Evolutionary conservation across 148 eudicot genomes (phyloP).

Genomic region (Amaranthus cruentus): DNA sequence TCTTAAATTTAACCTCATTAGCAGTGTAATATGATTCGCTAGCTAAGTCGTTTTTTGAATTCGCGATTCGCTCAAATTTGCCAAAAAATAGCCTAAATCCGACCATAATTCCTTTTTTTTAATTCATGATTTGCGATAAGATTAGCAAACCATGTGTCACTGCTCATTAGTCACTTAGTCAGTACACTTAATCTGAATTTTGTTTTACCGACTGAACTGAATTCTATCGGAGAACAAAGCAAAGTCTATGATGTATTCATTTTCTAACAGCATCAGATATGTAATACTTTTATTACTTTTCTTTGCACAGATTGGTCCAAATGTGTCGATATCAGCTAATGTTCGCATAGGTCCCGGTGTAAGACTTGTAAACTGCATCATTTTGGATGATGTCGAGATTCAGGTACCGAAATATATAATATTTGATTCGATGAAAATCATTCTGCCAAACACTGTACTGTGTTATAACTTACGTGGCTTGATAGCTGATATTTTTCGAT

Average conservation of each 20-base stretch:
- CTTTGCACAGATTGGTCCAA: slow-evolving; percentile 67
- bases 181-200: neutral
- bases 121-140: neutral
- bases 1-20: too few species aligned
- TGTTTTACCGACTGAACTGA: neutral
- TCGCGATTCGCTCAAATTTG: too few species aligned
- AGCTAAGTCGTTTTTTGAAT: too few species aligned
- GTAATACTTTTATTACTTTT: neutral
- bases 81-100: neutral
- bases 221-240: neutral
- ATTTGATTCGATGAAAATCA: neutral
- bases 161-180: too few species aligned
- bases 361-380: slow-evolving; percentile 67
- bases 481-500: slow-evolving; percentile 4
- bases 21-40: too few species aligned
- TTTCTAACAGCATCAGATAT: neutral
- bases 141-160: neutral
- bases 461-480: slow-evolving; percentile 1
- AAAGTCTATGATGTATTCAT: too few species aligned
- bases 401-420: slow-evolving; percentile 35
- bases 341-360: slow-evolving; percentile 76
- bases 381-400: slow-evolving; percentile 80
- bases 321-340: slow-evolving; percentile 75
- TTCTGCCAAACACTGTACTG: neutral
- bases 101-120: neutral